phyloP scores from a whole-genome alignment of 345 rosid genomes.

The Lumnitzera littorea region DNA sequence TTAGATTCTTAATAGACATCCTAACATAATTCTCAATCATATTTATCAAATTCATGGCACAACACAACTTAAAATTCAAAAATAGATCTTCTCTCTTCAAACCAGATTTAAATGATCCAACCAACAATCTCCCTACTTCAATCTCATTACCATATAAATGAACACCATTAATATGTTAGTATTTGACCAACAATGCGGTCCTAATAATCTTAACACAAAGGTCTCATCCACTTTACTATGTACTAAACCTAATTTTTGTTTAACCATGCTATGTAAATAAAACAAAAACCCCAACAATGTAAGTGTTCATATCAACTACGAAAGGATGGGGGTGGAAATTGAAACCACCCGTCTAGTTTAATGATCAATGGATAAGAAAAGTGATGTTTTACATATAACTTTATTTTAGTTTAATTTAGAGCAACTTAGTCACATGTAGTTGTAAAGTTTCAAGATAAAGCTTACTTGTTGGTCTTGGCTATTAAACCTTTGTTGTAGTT shows the following conservation, averaged over 20 bases:
- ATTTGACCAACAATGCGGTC: constrained; percentile 45
- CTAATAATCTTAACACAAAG: constrained; percentile 48
- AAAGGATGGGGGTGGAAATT: too few species aligned
- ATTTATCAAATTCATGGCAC: constrained; percentile 53
- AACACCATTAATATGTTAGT: constrained; percentile 55
- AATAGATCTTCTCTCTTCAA: constrained; percentile 48
- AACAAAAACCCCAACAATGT: too few species aligned
- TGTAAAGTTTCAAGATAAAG: too few species aligned
- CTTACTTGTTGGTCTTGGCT: too few species aligned
- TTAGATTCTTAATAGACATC: constrained; percentile 49
- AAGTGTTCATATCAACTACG: too few species aligned
- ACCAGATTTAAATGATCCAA: constrained; percentile 29
- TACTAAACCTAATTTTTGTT: constrained; percentile 13
- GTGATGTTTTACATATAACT: too few species aligned
- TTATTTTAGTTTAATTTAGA: too few species aligned
- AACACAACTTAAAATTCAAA: constrained; percentile 48
- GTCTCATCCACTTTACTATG: constrained; percentile 58
- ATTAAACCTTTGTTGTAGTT: too few species aligned
- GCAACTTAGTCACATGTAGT: too few species aligned
- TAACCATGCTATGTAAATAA: too few species aligned
- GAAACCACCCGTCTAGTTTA: too few species aligned
- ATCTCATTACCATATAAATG: constrained; percentile 57
- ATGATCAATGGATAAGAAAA: too few species aligned
- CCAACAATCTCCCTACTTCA: constrained; percentile 55
- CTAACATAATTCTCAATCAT: constrained; percentile 56